A percentile compares a stretch with the other conserved stretches of the same genome.
Evolutionary conservation across 129 eudicot genomes (phyloP).

Genomic region (Deinandra increscens): DNA sequence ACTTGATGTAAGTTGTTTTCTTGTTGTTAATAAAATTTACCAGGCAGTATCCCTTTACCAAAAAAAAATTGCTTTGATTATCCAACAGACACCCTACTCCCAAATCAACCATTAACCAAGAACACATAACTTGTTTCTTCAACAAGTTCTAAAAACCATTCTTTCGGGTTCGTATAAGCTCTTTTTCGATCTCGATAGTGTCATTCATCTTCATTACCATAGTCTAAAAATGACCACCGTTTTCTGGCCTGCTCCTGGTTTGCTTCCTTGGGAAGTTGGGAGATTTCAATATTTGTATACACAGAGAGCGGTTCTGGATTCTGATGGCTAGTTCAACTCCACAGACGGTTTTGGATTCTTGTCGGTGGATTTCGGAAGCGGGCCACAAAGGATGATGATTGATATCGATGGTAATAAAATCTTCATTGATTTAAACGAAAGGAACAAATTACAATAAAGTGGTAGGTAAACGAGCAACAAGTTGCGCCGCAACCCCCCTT

Average conservation of each 20-base stretch:
- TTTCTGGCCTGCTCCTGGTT: slow-evolving; percentile 25
- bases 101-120: slow-evolving; percentile 36
- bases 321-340: no score
- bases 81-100: slow-evolving; percentile 63
- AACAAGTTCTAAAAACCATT: slow-evolving; percentile 30
- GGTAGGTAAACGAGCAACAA: no score
- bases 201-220: slow-evolving; percentile 41
- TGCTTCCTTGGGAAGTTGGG: slow-evolving; percentile 19
- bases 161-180: slow-evolving; percentile 46
- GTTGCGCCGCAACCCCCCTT: no score
- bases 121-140: slow-evolving; percentile 36
- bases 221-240: slow-evolving; percentile 14
- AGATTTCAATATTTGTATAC: no score
- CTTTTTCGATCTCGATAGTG: slow-evolving; percentile 40
- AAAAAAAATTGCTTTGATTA: slow-evolving; percentile 60
- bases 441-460: no score
- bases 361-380: slow-evolving; percentile 28
- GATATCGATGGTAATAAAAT: slow-evolving; percentile 51
- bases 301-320: no score
- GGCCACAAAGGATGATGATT: slow-evolving; percentile 36
- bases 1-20: no score
- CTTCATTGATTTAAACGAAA: no score
- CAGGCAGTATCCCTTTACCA: no score
- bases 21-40: no score
- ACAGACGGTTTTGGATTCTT: no score